These are phyloP conservation scores for Metschnikowia vanudenii DNA, from an alignment of 805 yeast genomes.

Conservation along the genomic window DNA sequence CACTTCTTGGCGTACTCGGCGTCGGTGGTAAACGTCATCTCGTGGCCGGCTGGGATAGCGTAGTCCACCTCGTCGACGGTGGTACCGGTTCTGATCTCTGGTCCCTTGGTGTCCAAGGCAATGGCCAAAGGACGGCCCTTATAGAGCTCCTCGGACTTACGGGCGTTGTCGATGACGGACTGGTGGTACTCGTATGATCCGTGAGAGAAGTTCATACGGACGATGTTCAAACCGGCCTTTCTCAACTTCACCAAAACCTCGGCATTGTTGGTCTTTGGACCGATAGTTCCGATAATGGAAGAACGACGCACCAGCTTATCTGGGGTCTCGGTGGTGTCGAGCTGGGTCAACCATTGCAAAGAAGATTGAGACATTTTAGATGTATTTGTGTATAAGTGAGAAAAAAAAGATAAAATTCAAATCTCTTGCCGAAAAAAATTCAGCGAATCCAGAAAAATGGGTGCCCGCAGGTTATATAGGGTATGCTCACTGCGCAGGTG, in stretches of 20 bases:
- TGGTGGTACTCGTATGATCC: slow-evolving; percentile 98
- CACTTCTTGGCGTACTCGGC: slow-evolving; percentile 67
- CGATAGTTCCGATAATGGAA: slow-evolving; percentile 97
- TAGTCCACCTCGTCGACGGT: slow-evolving; percentile 77
- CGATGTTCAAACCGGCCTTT: slow-evolving; percentile 97
- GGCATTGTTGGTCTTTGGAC: slow-evolving; percentile 93
- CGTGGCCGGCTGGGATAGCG: slow-evolving; percentile 82
- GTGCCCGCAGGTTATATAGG: slow-evolving; percentile 14
- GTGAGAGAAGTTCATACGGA: slow-evolving; percentile 98
- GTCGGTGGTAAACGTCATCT: slow-evolving; percentile 92
- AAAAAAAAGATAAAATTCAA: not conserved
- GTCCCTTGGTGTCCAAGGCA: slow-evolving; percentile 99
- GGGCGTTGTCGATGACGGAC: slow-evolving; percentile 92
- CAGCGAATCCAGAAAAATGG: not conserved
- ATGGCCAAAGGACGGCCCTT: slow-evolving; percentile 97
- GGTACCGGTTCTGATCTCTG: slow-evolving; percentile 98
- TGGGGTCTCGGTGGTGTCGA: slow-evolving; percentile 72
- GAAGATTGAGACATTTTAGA: slow-evolving; percentile 42
- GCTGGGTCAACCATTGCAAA: slow-evolving; percentile 78
- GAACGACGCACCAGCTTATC: slow-evolving; percentile 85
- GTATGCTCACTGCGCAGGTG: not conserved
- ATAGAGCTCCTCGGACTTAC: slow-evolving; percentile 86
- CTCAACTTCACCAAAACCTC: slow-evolving; percentile 83
- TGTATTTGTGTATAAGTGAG: not conserved
- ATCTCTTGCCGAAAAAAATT: not conserved